A percentile compares a stretch with the other conserved stretches of the same genome.
Conservation (phyloP, 805 yeast species). For the Metschnikowia drakensbergensis region DNA sequence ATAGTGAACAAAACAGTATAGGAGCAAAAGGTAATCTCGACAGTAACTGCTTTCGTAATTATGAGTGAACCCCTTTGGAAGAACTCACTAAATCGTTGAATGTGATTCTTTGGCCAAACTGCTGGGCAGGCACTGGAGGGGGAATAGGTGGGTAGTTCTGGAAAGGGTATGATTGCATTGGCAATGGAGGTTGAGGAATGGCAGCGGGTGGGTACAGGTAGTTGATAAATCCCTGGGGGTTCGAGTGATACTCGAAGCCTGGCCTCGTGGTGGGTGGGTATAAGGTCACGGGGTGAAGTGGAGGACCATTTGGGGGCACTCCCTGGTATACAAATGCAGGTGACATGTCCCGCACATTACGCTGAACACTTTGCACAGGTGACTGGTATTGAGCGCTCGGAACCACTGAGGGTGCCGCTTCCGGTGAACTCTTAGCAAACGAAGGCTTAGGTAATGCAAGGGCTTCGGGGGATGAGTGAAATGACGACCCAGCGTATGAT, state of each 20-base stretch:
- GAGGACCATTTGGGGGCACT: constrained; percentile 21
- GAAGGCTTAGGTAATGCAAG: constrained; percentile 54
- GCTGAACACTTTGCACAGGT: constrained; percentile 1
- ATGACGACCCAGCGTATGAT: constrained; percentile 54
- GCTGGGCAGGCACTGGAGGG: constrained; percentile 9
- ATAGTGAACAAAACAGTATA: background rate
- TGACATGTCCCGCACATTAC: constrained; percentile 8
- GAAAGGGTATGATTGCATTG: constrained; percentile 15
- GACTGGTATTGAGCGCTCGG: background rate
- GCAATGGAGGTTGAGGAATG: constrained; percentile 15
- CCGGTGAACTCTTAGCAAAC: constrained; percentile 32
- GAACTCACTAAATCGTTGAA: constrained; percentile 39
- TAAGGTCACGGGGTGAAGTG: constrained; percentile 32
- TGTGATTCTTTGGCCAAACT: constrained; percentile 23
- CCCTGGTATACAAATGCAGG: constrained; percentile 20
- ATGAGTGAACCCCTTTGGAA: constrained; percentile 9
- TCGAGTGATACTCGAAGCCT: constrained; percentile 30
- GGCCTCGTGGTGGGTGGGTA: constrained; percentile 25
- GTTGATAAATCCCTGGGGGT: constrained; percentile 33
- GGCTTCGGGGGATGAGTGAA: constrained; percentile 55
- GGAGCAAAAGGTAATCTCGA: background rate
- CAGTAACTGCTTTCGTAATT: background rate
- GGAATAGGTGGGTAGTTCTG: constrained; percentile 15
- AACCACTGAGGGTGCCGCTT: constrained; percentile 1
- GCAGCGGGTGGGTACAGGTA: constrained; percentile 25